A percentile compares a stretch with the other conserved stretches of the same genome.
These are phyloP conservation scores for Lanmaoa rubissima DNA, from an alignment of 768 basidiomycete genomes.

Conservation along the genomic window DNA sequence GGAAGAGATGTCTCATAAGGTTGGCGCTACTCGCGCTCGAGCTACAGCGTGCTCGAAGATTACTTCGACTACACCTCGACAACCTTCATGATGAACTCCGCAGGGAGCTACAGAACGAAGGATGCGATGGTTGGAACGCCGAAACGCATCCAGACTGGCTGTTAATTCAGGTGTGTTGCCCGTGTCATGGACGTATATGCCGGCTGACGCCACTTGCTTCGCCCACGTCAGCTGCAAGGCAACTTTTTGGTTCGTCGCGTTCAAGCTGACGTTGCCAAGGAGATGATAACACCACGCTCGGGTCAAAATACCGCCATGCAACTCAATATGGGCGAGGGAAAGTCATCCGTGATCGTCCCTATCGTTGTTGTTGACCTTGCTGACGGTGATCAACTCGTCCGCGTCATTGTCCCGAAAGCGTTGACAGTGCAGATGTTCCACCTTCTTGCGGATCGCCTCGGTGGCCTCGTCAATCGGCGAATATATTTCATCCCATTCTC, in stretches of 20 bases:
- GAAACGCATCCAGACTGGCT: conserved; percentile 40
- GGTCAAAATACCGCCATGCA: conserved; percentile 42
- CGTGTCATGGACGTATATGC: not conserved
- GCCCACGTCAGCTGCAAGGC: conserved; percentile 39
- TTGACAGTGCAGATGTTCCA: conserved; percentile 49
- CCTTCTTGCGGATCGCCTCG: conserved; percentile 42
- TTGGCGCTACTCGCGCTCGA: conserved; percentile 32
- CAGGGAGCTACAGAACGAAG: conserved; percentile 27
- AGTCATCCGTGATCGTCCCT: conserved; percentile 49
- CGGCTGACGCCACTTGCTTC: not conserved
- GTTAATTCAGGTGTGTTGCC: conserved; percentile 39
- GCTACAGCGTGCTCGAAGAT: conserved; percentile 38
- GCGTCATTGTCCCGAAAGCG: conserved; percentile 51
- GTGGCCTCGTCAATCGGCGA: conserved; percentile 44
- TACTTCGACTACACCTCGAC: conserved; percentile 27
- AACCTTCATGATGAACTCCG: conserved; percentile 32
- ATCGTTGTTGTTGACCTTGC: conserved; percentile 40
- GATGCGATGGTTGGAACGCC: conserved; percentile 17
- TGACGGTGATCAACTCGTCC: conserved; percentile 41
- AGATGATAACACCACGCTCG: conserved; percentile 46
- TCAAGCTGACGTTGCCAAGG: conserved; percentile 40
- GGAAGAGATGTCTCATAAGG: conserved; percentile 30
- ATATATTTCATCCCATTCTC: conserved; percentile 53
- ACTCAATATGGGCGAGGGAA: conserved; percentile 61
- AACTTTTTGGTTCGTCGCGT: conserved; percentile 43